Conservation (phyloP, 495 filamentous ascomycete genomes). For the Penicillium lagena region DNA sequence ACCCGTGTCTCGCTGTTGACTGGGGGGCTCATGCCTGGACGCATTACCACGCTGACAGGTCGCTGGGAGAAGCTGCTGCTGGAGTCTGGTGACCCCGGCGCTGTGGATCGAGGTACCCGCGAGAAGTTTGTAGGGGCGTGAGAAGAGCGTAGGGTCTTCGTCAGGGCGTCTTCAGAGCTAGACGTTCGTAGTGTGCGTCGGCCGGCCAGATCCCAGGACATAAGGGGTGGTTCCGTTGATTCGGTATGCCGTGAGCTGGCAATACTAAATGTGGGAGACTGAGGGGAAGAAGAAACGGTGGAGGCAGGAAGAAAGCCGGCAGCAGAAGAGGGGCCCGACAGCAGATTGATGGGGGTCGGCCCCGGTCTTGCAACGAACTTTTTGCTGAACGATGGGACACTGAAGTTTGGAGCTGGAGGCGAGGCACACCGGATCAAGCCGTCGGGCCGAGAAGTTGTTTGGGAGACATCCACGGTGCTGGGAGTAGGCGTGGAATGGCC, state of each 20-base stretch:
- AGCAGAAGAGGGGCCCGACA: constrained; percentile 9
- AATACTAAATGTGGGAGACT: constrained; percentile 30
- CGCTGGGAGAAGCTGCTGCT: constrained; percentile 10
- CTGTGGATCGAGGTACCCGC: constrained; percentile 12
- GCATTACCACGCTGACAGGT: constrained; percentile 13
- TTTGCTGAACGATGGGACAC: constrained; percentile 44
- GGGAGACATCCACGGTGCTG: constrained; percentile 15
- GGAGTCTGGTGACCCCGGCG: constrained; percentile 2
- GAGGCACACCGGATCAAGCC: constrained; percentile 26
- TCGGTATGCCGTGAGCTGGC: constrained; percentile 18
- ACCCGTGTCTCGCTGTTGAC: constrained; percentile 1
- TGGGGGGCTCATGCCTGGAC: constrained; percentile 9
- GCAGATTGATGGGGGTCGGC: constrained; percentile 7
- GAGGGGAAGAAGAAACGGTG: constrained; percentile 29
- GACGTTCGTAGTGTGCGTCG: constrained; percentile 21
- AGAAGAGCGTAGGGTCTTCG: constrained; percentile 9
- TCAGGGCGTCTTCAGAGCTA: constrained; percentile 30
- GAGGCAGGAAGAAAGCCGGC: constrained; percentile 14
- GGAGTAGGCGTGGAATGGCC: constrained; percentile 3
- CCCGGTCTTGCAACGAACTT: constrained; percentile 26
- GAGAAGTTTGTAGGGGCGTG: constrained; percentile 14
- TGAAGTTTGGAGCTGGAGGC: constrained; percentile 43
- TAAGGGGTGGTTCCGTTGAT: constrained; percentile 9
- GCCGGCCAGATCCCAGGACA: constrained; percentile 2
- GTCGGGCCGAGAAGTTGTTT: constrained; percentile 20